phyloP scores from a whole-genome alignment of 768 basidiomycete genomes.

The Tulasnella calospora region DNA sequence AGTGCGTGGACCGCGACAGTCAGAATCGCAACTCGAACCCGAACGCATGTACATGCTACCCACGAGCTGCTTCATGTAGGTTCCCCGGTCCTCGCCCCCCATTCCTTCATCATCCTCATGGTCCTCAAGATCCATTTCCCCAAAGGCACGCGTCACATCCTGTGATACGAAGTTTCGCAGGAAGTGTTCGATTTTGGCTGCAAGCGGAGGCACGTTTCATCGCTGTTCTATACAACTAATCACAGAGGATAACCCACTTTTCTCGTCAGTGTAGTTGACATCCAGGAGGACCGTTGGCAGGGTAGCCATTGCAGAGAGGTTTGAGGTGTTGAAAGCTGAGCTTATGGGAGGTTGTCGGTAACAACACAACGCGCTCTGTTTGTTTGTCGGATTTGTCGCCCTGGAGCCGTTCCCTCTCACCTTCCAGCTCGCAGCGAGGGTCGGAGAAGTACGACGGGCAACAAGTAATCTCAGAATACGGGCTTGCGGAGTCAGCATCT shows the following conservation, averaged over 20 bases:
- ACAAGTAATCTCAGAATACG: too few relatives aligned
- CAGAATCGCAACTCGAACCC: constrained; percentile 30
- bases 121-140: constrained; percentile 63
- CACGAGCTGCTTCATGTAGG: constrained; percentile 84
- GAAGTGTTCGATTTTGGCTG: constrained; percentile 68
- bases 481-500: too few relatives aligned
- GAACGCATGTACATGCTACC: constrained; percentile 32
- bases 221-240: neutral
- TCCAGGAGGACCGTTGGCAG: constrained; percentile 37
- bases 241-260: constrained; percentile 44
- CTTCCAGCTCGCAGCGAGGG: too few relatives aligned
- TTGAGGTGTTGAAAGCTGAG: neutral
- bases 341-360: neutral
- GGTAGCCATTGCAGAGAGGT: constrained; percentile 26
- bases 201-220: neutral
- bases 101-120: constrained; percentile 41
- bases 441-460: too few relatives aligned
- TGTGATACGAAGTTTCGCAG: constrained; percentile 61
- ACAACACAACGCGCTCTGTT: neutral
- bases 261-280: constrained; percentile 66
- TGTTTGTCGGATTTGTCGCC: constrained; percentile 1
- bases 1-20: constrained; percentile 21
- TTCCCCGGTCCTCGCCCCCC: constrained; percentile 39
- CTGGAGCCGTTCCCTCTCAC: too few relatives aligned
- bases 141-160: constrained; percentile 62